phyloP scores from a whole-genome alignment of 257 asterid genomes.

The Salvia splendens region DNA sequence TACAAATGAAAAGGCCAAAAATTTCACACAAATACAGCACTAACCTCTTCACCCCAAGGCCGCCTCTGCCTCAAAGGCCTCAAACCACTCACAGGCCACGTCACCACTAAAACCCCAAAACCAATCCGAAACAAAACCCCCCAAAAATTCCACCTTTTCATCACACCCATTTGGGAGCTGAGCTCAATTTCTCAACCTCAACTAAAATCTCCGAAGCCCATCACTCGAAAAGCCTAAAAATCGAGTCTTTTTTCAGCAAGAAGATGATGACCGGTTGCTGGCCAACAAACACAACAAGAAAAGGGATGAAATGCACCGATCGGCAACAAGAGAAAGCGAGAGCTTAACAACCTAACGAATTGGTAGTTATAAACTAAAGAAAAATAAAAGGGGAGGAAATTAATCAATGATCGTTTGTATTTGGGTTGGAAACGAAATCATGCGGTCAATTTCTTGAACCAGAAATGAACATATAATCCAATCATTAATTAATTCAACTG shows the following conservation, averaged over 20 bases:
- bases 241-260: not conserved
- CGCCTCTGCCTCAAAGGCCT: slow-evolving; percentile 88
- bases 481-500: slow-evolving; percentile 22
- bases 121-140: slow-evolving; percentile 42
- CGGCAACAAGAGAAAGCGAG: slow-evolving; percentile 55
- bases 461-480: slow-evolving; percentile 30
- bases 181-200: slow-evolving; percentile 47
- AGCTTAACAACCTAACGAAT: slow-evolving; percentile 57
- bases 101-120: slow-evolving; percentile 44
- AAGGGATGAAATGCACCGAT: slow-evolving; percentile 51
- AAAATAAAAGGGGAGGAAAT: not conserved
- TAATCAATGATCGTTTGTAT: slow-evolving; percentile 20
- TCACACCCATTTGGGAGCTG: slow-evolving; percentile 36
- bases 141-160: slow-evolving; percentile 41
- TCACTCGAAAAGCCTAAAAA: slow-evolving; percentile 25
- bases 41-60: slow-evolving; percentile 98
- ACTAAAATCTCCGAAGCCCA: slow-evolving; percentile 44
- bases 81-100: slow-evolving; percentile 57
- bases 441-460: slow-evolving; percentile 43
- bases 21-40: slow-evolving; percentile 30
- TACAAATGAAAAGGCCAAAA: too few species aligned
- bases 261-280: slow-evolving; percentile 29
- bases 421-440: slow-evolving; percentile 31
- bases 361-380: slow-evolving; percentile 24
- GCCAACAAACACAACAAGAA: slow-evolving; percentile 62